phyloP scores from a whole-genome alignment of 1,139 yeast genomes.

The Scheffersomyces cryptocercus region DNA sequence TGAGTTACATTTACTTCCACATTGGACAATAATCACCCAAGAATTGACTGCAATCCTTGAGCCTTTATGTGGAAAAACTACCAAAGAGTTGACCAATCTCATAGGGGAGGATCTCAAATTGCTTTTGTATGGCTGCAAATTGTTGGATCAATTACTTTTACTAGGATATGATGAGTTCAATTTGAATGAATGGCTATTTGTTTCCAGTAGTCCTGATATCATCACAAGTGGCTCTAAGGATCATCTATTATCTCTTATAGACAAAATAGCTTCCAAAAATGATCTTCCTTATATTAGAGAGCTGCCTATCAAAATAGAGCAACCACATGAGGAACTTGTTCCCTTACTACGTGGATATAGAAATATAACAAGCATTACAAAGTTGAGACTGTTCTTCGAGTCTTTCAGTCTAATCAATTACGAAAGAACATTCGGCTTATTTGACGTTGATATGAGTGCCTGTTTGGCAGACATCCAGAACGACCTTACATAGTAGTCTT shows the following conservation, averaged over 20 bases:
- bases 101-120: slow-evolving; percentile 42
- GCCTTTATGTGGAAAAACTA: slow-evolving; percentile 29
- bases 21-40: slow-evolving; percentile 71
- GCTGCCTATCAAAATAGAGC: slow-evolving; percentile 30
- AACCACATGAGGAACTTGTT: slow-evolving; percentile 20
- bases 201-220: slow-evolving; percentile 70
- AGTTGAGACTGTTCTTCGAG: slow-evolving; percentile 68
- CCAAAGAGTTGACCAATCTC: slow-evolving; percentile 33
- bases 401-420: slow-evolving; percentile 70
- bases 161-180: slow-evolving; percentile 78
- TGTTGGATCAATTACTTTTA: slow-evolving; percentile 71
- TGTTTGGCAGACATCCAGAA: slow-evolving; percentile 55
- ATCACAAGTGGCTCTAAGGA: slow-evolving; percentile 39
- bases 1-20: slow-evolving; percentile 62
- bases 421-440: slow-evolving; percentile 67
- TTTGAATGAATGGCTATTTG: slow-evolving; percentile 81
- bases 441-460: slow-evolving; percentile 44
- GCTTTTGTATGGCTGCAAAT: slow-evolving; percentile 64
- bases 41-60: slow-evolving; percentile 58
- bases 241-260: slow-evolving; percentile 44
- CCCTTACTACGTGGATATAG: slow-evolving; percentile 55
- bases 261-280: slow-evolving; percentile 45
- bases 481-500: slow-evolving; percentile 33
- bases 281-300: slow-evolving; percentile 39
- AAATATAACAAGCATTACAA: slow-evolving; percentile 44